Conservation (phyloP, 441 rosid species). For the Corymbia citriodora region DNA sequence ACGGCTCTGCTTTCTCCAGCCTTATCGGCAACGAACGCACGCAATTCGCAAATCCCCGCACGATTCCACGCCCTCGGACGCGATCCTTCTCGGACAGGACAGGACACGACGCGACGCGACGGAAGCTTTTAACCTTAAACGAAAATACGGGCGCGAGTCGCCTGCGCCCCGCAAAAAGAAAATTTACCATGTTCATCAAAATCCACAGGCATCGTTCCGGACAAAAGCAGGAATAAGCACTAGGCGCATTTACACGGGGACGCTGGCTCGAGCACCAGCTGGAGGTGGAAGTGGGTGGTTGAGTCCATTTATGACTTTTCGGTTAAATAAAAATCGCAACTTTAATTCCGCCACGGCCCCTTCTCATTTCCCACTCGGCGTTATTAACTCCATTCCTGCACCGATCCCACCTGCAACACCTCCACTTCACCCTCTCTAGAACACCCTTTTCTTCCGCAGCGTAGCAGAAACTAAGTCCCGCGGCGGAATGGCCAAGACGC, state of each 20-base stretch:
- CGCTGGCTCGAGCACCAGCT: background rate
- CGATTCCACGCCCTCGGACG: background rate
- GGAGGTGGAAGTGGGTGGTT: background rate
- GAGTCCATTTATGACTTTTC: background rate
- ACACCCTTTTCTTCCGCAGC: background rate
- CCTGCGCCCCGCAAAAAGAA: too few relatives aligned
- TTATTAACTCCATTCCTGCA: background rate
- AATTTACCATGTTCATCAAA: background rate
- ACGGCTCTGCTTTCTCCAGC: background rate
- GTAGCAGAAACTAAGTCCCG: too few relatives aligned
- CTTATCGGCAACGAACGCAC: background rate
- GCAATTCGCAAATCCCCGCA: background rate
- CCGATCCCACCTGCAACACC: background rate
- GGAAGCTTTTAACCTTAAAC: background rate
- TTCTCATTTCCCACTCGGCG: background rate
- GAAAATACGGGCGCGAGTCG: background rate
- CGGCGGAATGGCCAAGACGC: background rate
- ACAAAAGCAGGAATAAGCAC: background rate
- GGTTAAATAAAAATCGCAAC: background rate
- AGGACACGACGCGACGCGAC: background rate
- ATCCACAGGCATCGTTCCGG: background rate
- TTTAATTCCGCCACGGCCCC: background rate
- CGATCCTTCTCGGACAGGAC: background rate
- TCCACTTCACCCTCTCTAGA: background rate
- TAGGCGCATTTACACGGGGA: background rate